phyloP scores from a whole-genome alignment of 1,139 yeast genomes.

The Blastobotrys serpentis region DNA sequence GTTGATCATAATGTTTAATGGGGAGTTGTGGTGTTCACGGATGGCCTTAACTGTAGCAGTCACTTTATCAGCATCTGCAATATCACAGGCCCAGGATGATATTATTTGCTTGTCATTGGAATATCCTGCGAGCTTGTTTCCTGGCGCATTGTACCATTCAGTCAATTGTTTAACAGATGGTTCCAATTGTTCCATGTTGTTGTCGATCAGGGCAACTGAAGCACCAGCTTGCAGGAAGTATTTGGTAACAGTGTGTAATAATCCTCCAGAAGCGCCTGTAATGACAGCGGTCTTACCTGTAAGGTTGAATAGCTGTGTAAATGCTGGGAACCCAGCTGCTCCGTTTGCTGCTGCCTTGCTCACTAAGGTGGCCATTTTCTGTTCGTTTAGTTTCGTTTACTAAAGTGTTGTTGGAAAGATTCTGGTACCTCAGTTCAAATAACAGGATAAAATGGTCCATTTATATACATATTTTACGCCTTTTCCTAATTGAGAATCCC shows the following conservation, averaged over 20 bases:
- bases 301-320: slow-evolving; percentile 37
- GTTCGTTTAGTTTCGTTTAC: no score
- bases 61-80: slow-evolving; percentile 63
- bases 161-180: slow-evolving; percentile 51
- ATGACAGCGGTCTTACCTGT: slow-evolving; percentile 71
- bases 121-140: slow-evolving; percentile 9
- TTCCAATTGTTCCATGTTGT: slow-evolving; percentile 53
- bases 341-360: slow-evolving; percentile 1
- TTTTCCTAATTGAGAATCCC: background rate
- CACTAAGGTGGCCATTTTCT: slow-evolving; percentile 3
- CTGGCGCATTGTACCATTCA: slow-evolving; percentile 46
- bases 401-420: no score
- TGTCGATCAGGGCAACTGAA: slow-evolving; percentile 65
- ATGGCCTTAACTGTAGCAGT: slow-evolving; percentile 49
- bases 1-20: slow-evolving; percentile 65
- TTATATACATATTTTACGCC: background rate
- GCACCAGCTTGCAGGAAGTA: slow-evolving; percentile 32
- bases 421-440: no score
- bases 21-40: slow-evolving; percentile 53
- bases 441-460: no score
- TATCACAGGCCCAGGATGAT: slow-evolving; percentile 74
- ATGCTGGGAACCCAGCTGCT: background rate
- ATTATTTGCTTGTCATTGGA: slow-evolving; percentile 30
- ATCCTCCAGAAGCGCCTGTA: slow-evolving; percentile 84
- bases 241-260: slow-evolving; percentile 54